phyloP scores from a whole-genome alignment of 768 basidiomycete species.

The Tulasnella sp. region DNA sequence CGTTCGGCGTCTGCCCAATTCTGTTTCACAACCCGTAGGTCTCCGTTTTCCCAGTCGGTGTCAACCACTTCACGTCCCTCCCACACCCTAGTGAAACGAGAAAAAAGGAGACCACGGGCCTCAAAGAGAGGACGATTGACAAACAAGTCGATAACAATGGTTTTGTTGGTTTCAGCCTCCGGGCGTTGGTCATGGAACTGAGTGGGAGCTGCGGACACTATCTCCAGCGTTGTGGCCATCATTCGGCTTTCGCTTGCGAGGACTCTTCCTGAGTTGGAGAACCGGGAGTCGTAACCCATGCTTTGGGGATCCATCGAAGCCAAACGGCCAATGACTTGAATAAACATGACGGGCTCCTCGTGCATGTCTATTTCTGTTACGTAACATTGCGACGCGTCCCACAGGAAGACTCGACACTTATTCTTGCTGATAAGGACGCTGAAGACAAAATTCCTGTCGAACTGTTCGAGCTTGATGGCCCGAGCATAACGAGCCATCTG shows the following conservation, averaged over 20 bases:
- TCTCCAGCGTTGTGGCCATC: neutral
- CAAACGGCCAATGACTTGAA: conserved; percentile 4
- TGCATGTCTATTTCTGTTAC: neutral
- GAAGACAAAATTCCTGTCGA: conserved; percentile 4
- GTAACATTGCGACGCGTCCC: neutral
- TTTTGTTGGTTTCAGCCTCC: no score
- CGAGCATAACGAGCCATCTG: conserved; percentile 17
- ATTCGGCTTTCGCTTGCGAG: neutral
- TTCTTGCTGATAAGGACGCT: neutral
- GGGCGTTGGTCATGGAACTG: neutral
- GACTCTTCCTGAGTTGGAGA: conserved; percentile 14
- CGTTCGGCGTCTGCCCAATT: neutral
- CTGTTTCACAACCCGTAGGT: neutral
- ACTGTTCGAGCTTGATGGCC: conserved; percentile 11
- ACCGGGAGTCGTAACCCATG: conserved; percentile 4
- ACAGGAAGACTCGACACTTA: conserved; percentile 1
- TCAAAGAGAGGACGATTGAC: neutral
- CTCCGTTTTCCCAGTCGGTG: neutral
- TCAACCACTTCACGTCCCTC: neutral
- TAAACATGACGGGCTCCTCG: neutral
- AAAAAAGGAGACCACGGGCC: neutral
- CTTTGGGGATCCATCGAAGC: conserved; percentile 3
- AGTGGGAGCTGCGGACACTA: neutral
- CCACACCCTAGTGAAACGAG: neutral
- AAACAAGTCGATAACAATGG: neutral